phyloP scores from a whole-genome alignment of 2,329 filamentous ascomycete species.

The Helotiales sp. region DNA sequence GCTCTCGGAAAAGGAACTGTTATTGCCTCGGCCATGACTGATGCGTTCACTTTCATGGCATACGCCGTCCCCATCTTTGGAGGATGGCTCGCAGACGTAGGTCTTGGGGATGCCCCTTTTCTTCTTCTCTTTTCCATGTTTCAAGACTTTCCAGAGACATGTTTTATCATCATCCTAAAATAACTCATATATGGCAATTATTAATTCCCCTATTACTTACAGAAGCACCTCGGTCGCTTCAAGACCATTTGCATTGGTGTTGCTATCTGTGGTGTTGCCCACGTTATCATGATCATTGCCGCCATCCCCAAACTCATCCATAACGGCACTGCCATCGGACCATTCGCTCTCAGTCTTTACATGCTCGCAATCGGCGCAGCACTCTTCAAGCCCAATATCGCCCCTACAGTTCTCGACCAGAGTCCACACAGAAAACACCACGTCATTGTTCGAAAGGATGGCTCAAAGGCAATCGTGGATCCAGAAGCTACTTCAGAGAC shows the following conservation, averaged over 20 bases:
- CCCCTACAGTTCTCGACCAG: constrained; percentile 65
- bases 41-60: constrained; percentile 57
- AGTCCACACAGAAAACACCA: constrained; percentile 50
- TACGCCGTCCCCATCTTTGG: constrained; percentile 57
- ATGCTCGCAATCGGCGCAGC: constrained; percentile 40
- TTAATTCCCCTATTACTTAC: too few relatives aligned
- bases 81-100: constrained; percentile 64
- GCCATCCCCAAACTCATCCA: constrained; percentile 43
- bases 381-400: constrained; percentile 74
- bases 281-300: constrained; percentile 41
- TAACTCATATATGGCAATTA: too few relatives aligned
- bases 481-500: constrained; percentile 61
- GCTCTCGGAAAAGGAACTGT: constrained; percentile 63
- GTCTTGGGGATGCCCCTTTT: too few relatives aligned
- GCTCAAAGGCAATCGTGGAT: constrained; percentile 65
- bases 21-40: constrained; percentile 55
- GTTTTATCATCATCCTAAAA: too few relatives aligned
- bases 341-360: constrained; percentile 44
- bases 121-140: too few relatives aligned
- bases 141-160: too few relatives aligned
- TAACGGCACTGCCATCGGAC: constrained; percentile 43
- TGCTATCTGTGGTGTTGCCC: constrained; percentile 62
- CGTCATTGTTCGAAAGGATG: constrained; percentile 53
- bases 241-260: constrained; percentile 58
- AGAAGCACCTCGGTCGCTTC: constrained; percentile 65